A percentile compares a stretch with the other conserved stretches of the same genome.
Conservation (phyloP, 306 rosid species). For the Fragaria ananassa region DNA sequence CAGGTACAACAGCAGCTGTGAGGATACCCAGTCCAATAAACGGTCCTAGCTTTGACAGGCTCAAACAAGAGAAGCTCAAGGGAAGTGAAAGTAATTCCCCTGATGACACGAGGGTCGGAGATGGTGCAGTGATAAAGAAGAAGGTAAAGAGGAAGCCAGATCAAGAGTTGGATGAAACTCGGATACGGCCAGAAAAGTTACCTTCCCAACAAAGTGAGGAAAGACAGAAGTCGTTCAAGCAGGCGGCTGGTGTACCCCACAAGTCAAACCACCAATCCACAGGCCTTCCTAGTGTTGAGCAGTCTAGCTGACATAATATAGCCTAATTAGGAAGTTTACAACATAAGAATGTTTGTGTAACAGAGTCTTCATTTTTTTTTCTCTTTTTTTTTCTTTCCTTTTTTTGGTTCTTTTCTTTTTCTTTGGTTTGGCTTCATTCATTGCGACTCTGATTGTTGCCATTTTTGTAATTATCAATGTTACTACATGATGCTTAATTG, state of each 20-base stretch:
- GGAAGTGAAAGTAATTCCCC: constrained; percentile 51
- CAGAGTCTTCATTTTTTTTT: constrained; percentile 17
- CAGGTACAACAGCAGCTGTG: constrained; percentile 37
- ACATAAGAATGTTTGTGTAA: constrained; percentile 32
- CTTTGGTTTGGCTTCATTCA: constrained; percentile 37
- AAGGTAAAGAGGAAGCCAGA: constrained; percentile 82
- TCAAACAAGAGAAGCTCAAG: constrained; percentile 69
- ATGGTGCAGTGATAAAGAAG: constrained; percentile 59
- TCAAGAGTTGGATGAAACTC: constrained; percentile 55
- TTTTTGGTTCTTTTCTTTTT: constrained; percentile 10
- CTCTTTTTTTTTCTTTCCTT: constrained; percentile 9
- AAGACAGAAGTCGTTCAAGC: constrained; percentile 57
- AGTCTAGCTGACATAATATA: constrained; percentile 69
- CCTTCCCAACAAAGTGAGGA: constrained; percentile 65
- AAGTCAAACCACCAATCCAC: constrained; percentile 63
- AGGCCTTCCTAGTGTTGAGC: constrained; percentile 65
- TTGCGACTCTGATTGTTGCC: constrained; percentile 36
- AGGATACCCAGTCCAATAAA: constrained; percentile 53
- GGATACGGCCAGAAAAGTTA: constrained; percentile 51
- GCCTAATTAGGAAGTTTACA: constrained; percentile 38
- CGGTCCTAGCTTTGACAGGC: constrained; percentile 37
- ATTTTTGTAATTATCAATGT: constrained; percentile 67
- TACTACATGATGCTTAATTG: constrained; percentile 30
- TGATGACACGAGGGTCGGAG: constrained; percentile 58
- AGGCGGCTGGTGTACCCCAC: constrained; percentile 44